Conservation (phyloP, 129 eudicot species). For the Heracleum sosnowskyi region DNA sequence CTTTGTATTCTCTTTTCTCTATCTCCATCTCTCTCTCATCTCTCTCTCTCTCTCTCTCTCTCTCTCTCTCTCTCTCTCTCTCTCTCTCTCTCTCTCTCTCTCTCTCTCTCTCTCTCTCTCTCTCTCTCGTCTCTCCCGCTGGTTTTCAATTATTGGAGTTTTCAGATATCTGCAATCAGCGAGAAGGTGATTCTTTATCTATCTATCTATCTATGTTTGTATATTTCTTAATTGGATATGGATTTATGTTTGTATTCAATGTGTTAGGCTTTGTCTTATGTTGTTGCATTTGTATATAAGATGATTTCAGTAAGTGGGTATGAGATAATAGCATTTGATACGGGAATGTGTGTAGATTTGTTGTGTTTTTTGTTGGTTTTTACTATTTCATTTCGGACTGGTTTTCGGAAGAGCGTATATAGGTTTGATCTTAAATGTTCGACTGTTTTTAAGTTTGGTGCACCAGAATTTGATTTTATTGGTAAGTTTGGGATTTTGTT, state of each 20-base stretch:
- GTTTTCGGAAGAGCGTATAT: neutral
- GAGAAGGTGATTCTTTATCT: too few relatives aligned
- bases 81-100: too few relatives aligned
- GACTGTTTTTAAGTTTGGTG: neutral
- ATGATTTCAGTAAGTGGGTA: conserved; percentile 8
- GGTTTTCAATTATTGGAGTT: too few relatives aligned
- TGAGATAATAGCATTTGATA: conserved; percentile 7
- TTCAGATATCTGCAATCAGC: neutral
- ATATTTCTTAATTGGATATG: neutral
- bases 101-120: too few relatives aligned
- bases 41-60: too few relatives aligned
- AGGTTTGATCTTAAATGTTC: neutral
- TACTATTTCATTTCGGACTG: neutral
- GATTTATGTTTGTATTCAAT: neutral
- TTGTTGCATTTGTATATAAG: neutral
- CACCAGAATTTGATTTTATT: conserved; percentile 2
- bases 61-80: conserved; percentile 8
- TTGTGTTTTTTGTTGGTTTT: neutral
- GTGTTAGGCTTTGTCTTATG: conserved; percentile 13
- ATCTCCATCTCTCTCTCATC: neutral
- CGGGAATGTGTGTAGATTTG: conserved; percentile 1
- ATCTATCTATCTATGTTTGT: too few relatives aligned
- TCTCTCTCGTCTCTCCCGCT: too few relatives aligned
- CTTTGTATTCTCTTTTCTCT: neutral
- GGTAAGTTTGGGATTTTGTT: neutral